Base-by-base conservation (phyloP, 2,329 filamentous ascomycete genomes). In the Diaporthe vexans region DNA sequence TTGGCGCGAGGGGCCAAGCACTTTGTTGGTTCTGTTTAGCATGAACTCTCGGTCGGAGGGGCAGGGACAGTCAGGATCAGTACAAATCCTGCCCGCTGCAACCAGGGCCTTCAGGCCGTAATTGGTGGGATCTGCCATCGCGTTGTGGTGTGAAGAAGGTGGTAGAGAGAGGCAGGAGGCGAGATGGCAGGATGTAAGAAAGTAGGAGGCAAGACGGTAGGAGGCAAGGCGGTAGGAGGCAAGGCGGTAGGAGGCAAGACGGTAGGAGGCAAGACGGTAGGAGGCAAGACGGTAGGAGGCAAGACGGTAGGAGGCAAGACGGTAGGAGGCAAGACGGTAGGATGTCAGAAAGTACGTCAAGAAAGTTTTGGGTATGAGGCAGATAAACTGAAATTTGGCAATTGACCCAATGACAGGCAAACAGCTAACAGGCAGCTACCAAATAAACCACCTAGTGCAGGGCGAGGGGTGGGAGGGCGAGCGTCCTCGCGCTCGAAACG, bases 1-100 rank as follows among this genome's bases (percentile, higher is more conserved):
- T 9, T 63, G 15, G 24, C 46, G 58, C 0, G 17, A 29, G 0
- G 37, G 37, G 15, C 9, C 58, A 29, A 63, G 58, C 2, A 4
- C 3, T 0, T 11, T 4, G 58, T 63, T 63, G 11, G n/a, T 17
- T 5, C 3, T 21, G 13, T 21, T 3, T 4, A 5, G 24, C 15
- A 46, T 2, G 0, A 1, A 0, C 5, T 19, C 37, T 35, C 1
- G 1, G 33, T 59, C 2, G 19, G 13, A 1, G 3, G 9, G 10
- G 37, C 35, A 43, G 19, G 24, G 1, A 10, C 58, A 43, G 2
- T 2, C 58, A 63, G 15, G 37, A 1, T 1, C 2, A 21, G 15
- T 3, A 7, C 58, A 63, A 9, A 19, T 1, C 15, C n/a, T 26
- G 15, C 13, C 5, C 4, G 13, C 1, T 3, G 11, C 0, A 1